Evolutionary conservation across 192 early-diverging fungal species (phyloP).

Genomic region (Podila epigama): DNA sequence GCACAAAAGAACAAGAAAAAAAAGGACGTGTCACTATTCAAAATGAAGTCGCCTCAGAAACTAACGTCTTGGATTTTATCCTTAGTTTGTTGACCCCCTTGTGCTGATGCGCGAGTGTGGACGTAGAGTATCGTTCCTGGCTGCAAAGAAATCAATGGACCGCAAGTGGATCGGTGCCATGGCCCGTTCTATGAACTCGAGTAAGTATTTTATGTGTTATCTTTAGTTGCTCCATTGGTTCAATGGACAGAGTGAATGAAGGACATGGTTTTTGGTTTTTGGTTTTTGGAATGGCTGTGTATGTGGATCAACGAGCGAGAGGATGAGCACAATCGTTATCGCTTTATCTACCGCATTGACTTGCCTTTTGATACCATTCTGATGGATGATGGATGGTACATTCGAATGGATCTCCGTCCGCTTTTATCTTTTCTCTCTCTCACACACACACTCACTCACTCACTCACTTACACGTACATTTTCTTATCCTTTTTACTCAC

Average conservation of each 20-base stretch:
- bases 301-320: no score
- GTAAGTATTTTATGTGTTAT: constrained; percentile 56
- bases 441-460: neutral
- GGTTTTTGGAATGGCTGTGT: no score
- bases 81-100: constrained; percentile 93
- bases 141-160: constrained; percentile 90
- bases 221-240: constrained; percentile 60
- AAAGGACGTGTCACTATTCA: no score
- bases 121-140: constrained; percentile 79
- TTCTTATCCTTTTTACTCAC: neutral
- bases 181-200: constrained; percentile 77
- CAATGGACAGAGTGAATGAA: neutral
- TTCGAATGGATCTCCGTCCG: neutral
- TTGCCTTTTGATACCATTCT: neutral
- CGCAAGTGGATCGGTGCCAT: constrained; percentile 84
- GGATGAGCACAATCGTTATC: constrained; percentile 1
- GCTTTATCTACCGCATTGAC: neutral
- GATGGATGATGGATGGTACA: no score
- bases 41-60: no score
- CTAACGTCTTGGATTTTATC: neutral
- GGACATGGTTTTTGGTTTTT: neutral
- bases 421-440: no score
- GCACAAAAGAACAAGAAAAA: neutral
- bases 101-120: constrained; percentile 85
- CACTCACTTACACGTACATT: neutral